Evolutionary conservation across 352 stramenopile species (phyloP).

Genomic region (Phytophthora sojae): DNA sequence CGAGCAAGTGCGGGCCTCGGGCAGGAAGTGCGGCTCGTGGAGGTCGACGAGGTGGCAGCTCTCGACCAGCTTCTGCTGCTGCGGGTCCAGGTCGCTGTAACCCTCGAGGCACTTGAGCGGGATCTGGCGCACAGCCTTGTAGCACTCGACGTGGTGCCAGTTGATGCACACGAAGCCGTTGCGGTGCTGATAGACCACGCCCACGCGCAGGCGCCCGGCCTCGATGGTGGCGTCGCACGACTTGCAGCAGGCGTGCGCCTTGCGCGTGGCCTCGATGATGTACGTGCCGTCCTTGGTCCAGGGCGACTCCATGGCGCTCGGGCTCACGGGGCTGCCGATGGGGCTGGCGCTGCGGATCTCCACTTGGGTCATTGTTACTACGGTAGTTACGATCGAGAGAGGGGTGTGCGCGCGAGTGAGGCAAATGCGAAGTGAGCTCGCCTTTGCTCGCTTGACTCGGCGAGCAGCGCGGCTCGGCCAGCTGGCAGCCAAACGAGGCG

Average conservation of each 20-base stretch:
- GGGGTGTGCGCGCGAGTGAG: background rate
- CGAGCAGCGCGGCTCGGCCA: background rate
- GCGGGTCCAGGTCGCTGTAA: constrained; percentile 64
- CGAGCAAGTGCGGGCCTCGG: constrained; percentile 37
- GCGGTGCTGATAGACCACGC: constrained; percentile 83
- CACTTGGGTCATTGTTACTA: constrained; percentile 34
- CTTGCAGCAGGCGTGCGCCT: constrained; percentile 77
- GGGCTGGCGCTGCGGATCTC: constrained; percentile 29
- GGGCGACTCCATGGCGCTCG: constrained; percentile 48
- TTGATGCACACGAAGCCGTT: constrained; percentile 89
- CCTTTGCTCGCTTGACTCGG: background rate
- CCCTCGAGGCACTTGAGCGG: constrained; percentile 73
- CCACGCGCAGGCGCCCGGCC: constrained; percentile 68
- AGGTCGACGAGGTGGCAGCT: constrained; percentile 40
- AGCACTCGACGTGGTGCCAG: constrained; percentile 88
- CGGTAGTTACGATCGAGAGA: background rate
- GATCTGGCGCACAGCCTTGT: constrained; percentile 63
- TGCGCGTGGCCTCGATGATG: constrained; percentile 81
- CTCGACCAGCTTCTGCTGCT: constrained; percentile 68
- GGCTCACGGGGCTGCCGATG: constrained; percentile 47
- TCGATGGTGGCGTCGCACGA: constrained; percentile 78
- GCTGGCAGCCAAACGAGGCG: constrained; percentile 13
- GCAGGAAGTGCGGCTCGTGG: constrained; percentile 30
- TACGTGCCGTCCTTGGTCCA: constrained; percentile 84
- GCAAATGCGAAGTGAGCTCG: constrained; percentile 40